Evolutionary conservation across 257 asterid genomes (phyloP).

Genomic region (Linderniella brevidens): DNA sequence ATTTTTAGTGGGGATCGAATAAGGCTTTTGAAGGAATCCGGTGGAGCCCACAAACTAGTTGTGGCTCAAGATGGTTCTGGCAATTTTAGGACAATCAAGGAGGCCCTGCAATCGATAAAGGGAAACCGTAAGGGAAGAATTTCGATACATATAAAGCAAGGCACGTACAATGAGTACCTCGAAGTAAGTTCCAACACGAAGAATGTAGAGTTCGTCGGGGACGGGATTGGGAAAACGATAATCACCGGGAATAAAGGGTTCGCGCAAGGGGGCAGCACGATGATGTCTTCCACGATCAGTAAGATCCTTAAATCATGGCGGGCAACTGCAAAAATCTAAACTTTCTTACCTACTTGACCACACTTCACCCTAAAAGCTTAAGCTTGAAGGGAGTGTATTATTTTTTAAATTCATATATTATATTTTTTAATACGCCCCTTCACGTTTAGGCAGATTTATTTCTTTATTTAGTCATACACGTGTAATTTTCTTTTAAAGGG

Average conservation of each 20-base stretch:
- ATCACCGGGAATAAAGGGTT: slow-evolving; percentile 25
- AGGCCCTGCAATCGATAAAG: slow-evolving; percentile 20
- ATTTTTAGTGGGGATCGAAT: slow-evolving; percentile 17
- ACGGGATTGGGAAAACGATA: slow-evolving; percentile 23
- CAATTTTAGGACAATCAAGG: slow-evolving; percentile 23
- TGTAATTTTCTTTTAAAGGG: too few species aligned
- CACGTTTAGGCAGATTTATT: too few species aligned
- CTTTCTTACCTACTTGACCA: too few species aligned
- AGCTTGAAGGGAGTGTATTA: too few species aligned
- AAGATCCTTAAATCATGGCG: too few species aligned
- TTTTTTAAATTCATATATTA: too few species aligned
- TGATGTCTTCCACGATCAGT: too few species aligned
- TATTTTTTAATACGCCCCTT: too few species aligned
- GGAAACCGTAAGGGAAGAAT: slow-evolving; percentile 24
- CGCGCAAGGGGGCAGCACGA: too few species aligned
- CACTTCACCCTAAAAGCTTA: too few species aligned
- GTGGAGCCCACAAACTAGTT: slow-evolving; percentile 18
- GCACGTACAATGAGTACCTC: slow-evolving; percentile 36
- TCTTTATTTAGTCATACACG: too few species aligned
- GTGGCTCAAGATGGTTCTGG: slow-evolving; percentile 59
- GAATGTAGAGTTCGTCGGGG: slow-evolving; percentile 16
- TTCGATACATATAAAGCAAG: slow-evolving; percentile 27
- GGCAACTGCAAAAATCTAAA: too few species aligned
- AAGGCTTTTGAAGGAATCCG: slow-evolving; percentile 13
- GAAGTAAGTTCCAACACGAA: slow-evolving; percentile 21